phyloP scores from a whole-genome alignment of 331 rosid species.

The Telfairia occidentalis region DNA sequence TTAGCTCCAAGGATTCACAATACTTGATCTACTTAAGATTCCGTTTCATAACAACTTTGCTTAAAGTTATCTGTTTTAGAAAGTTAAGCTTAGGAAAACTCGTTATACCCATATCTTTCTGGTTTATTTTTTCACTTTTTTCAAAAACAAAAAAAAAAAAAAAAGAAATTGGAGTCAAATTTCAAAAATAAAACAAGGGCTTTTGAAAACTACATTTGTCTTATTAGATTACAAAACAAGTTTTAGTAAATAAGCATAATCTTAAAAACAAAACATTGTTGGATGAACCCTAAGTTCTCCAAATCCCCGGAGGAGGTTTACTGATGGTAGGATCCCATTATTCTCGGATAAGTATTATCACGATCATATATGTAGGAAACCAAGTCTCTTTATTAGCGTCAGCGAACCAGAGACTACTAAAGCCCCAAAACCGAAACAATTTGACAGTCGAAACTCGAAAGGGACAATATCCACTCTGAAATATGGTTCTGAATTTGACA shows the following conservation, averaged over 20 bases:
- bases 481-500: background rate
- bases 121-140: background rate
- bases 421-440: background rate
- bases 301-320: background rate
- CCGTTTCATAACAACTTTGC: background rate
- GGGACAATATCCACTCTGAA: background rate
- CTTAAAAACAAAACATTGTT: background rate
- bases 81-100: background rate
- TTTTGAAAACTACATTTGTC: background rate
- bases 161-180: background rate
- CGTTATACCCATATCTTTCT: background rate
- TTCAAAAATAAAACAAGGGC: background rate
- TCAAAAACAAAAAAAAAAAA: no score
- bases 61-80: background rate
- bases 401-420: background rate
- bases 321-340: background rate
- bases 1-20: background rate
- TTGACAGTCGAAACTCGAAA: background rate
- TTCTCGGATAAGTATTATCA: background rate
- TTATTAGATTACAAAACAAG: background rate
- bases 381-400: background rate
- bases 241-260: background rate
- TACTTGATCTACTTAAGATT: background rate
- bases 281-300: background rate
- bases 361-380: background rate